Conservation (phyloP, 495 filamentous ascomycete species). For the Entonaema liquescens region DNA sequence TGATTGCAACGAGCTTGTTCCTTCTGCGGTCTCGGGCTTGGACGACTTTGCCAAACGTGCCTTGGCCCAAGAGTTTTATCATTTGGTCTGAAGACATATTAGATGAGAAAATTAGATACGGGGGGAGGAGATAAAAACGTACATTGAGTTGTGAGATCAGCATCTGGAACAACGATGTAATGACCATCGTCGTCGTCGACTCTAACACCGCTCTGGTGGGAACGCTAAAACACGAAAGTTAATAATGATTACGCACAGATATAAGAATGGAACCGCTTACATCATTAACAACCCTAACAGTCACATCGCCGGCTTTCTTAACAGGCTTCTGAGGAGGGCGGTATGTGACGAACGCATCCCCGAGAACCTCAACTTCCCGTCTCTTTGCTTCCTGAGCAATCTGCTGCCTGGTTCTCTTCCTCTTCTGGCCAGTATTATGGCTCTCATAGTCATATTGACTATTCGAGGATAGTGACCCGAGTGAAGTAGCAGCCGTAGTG, state of each 20-base stretch:
- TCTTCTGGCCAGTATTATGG: constrained; percentile 72
- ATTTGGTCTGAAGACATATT: constrained; percentile 75
- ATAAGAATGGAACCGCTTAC: constrained; percentile 64
- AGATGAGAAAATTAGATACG: constrained; percentile 31
- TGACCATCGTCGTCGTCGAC: constrained; percentile 97
- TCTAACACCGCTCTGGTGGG: constrained; percentile 61
- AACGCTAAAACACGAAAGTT: constrained; percentile 46
- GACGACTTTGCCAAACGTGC: constrained; percentile 98
- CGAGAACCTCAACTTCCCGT: constrained; percentile 70
- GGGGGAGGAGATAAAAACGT: constrained; percentile 52
- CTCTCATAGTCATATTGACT: constrained; percentile 67
- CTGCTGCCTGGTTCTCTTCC: constrained; percentile 84
- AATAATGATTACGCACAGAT: constrained; percentile 18
- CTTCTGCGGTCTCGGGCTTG: constrained; percentile 82
- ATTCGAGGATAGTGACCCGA: constrained; percentile 73
- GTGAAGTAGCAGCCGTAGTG: constrained; percentile 90
- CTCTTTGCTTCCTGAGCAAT: constrained; percentile 82
- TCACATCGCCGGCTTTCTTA: constrained; percentile 91
- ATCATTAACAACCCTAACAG: constrained; percentile 81
- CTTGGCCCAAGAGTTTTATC: constrained; percentile 87
- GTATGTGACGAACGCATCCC: constrained; percentile 80
- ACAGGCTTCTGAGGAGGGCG: constrained; percentile 85
- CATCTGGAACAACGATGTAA: constrained; percentile 88
- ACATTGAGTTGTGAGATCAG: constrained; percentile 88
- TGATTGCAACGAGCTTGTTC: constrained; percentile 85